Base-by-base conservation (phyloP, 208 protist genomes). In the Zelonia costaricensis region DNA sequence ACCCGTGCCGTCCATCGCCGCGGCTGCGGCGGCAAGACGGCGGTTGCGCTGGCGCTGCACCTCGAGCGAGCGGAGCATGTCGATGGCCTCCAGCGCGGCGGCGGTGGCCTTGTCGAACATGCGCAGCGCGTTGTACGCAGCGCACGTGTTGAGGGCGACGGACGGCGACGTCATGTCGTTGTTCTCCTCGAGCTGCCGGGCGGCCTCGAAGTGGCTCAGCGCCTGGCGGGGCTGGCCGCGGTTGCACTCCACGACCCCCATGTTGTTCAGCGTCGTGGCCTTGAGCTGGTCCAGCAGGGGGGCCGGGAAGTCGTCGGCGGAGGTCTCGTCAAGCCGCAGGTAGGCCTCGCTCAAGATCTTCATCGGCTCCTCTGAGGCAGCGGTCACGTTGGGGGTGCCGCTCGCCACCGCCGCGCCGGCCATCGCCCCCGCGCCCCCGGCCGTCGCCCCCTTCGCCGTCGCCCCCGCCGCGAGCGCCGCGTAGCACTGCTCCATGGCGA, bases 61-160 rank as follows among this genome's bases (percentile, higher is more conserved):
- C 45, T 74, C 80, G 43, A 91, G 70, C 15, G 74, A 75, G 25
- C 86, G 89, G 22, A 95, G 84, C 89, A 95, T 92, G 42, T 90
- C 84, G 48, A 95, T 95, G 10, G 89, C 86, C 71, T 92, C 89
- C 42, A 85, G 66, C 18, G 89, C 89, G 10, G 86, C 86, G 15
- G 89, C 83, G 2, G 86, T 92, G 1, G 89, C 86, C 68, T 88
- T 87, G 68, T 95, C 89, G 64, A 89, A 95, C 84, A 88, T 85
- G 13, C 74, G 64, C 27, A 92, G 68, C 16, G 86, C 76, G 66
- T 95, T 95, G 78, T 91, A 91, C 61, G 86, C 86, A 1, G 89
- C 89, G 51, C 89, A 91, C 20, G 61, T 88, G 69, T 95, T 95
- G 23, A 95, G 75, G 16, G 86, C 77, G n/a, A 93, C 76, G 15